Conservation (phyloP, 805 yeast genomes). For the Candida broadrunensis region DNA sequence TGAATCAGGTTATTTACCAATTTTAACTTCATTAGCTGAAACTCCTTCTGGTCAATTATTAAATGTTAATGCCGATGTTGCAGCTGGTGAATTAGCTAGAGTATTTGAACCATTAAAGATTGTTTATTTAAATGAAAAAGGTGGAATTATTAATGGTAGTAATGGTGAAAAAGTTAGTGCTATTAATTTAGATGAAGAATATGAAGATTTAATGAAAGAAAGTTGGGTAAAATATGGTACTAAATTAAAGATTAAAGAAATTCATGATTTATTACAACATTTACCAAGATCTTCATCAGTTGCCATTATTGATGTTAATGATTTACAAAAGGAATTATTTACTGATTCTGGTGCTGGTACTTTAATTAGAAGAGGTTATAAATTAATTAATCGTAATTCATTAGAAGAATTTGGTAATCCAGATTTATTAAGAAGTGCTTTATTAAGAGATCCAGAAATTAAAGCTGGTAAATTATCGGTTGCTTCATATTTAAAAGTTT, state of each 20-base stretch:
- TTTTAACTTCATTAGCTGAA: constrained; percentile 94
- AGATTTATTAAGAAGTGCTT: constrained; percentile 74
- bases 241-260: constrained; percentile 93
- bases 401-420: constrained; percentile 67
- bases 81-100: constrained; percentile 96
- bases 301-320: constrained; percentile 93
- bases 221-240: constrained; percentile 99
- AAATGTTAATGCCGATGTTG: constrained; percentile 98
- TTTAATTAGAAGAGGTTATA: constrained; percentile 94
- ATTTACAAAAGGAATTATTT: constrained; percentile 93
- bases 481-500: constrained; percentile 73
- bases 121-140: constrained; percentile 95
- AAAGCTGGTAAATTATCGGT: constrained; percentile 68
- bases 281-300: constrained; percentile 97
- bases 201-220: constrained; percentile 83
- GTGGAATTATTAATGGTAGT: constrained; percentile 91
- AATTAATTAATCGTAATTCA: constrained; percentile 68
- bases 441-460: constrained; percentile 74
- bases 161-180: constrained; percentile 86
- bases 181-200: constrained; percentile 95
- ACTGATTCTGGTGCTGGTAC: constrained; percentile 99
- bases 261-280: constrained; percentile 88
- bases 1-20: constrained; percentile 94
- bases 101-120: constrained; percentile 96
- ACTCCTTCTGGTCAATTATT: constrained; percentile 95